These are phyloP conservation scores for Pleurotus eryngii DNA, from an alignment of 768 basidiomycete genomes.

Conservation along the genomic window DNA sequence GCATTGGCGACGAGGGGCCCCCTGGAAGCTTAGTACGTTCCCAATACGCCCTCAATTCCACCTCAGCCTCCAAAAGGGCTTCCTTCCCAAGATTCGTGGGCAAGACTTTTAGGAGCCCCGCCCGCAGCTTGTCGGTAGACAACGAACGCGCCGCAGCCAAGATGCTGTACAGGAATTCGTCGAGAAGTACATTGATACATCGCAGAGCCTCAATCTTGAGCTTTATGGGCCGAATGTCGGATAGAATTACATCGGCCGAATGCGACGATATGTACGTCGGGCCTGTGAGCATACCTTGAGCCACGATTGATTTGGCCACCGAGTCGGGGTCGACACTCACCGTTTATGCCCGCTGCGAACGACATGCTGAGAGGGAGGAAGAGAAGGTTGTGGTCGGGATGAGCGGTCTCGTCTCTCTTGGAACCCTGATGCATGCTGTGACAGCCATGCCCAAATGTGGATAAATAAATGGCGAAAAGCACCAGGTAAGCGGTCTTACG, in stretches of 20 bases:
- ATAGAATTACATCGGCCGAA: conserved; percentile 89
- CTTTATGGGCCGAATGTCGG: conserved; percentile 89
- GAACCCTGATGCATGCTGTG: not conserved
- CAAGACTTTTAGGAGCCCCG: conserved; percentile 65
- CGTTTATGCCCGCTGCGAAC: conserved; percentile 34
- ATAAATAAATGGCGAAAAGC: conserved; percentile 1
- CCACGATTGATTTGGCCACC: conserved; percentile 5
- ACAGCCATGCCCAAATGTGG: conserved; percentile 5
- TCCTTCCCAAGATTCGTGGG: conserved; percentile 87
- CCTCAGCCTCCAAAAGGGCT: conserved; percentile 87
- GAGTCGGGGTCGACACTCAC: conserved; percentile 27
- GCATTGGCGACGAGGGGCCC: conserved; percentile 25
- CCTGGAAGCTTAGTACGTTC: conserved; percentile 55
- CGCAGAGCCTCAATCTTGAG: conserved; percentile 76
- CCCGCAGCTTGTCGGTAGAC: conserved; percentile 69
- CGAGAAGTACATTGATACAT: conserved; percentile 76
- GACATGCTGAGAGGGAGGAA: conserved; percentile 37
- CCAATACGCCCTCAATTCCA: conserved; percentile 89
- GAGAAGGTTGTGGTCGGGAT: conserved; percentile 16
- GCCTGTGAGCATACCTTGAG: conserved; percentile 29
- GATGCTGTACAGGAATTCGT: conserved; percentile 78
- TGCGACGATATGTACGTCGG: conserved; percentile 78
- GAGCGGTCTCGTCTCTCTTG: not conserved
- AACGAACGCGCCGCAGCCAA: conserved; percentile 66
- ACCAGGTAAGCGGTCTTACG: not conserved